These are phyloP conservation scores for Fusarium multiceps DNA, from an alignment of 2,329 filamentous ascomycete genomes.

Conservation along the genomic window DNA sequence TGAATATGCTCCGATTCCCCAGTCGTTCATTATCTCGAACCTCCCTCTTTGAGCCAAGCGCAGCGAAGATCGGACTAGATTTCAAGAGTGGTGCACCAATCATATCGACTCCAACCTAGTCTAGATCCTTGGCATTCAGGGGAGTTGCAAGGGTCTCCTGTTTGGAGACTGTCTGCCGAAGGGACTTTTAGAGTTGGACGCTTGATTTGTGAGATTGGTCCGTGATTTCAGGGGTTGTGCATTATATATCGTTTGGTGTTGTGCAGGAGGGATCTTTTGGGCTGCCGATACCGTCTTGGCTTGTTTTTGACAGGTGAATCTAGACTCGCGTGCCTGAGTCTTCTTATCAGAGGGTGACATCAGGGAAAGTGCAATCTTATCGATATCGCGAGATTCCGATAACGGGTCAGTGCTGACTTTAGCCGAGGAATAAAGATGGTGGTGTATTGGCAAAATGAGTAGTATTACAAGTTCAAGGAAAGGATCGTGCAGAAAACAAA, in stretches of 20 bases:
- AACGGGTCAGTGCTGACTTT: not conserved
- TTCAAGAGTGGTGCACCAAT: not conserved
- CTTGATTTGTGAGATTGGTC: not conserved
- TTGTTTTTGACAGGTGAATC: not conserved
- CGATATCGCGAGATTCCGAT: not conserved
- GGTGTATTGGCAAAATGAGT: not conserved
- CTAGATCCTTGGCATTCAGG: constrained; percentile 16
- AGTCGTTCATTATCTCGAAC: constrained; percentile 12
- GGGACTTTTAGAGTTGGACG: not conserved
- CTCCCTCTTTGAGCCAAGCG: constrained; percentile 16
- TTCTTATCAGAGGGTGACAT: not conserved
- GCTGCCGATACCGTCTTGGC: constrained; percentile 10
- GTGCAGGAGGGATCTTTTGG: not conserved
- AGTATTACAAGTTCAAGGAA: not conserved
- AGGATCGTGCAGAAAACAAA: not conserved
- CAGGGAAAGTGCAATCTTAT: not conserved
- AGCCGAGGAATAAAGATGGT: not conserved
- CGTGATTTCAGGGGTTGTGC: constrained; percentile 2
- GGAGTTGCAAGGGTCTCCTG: not conserved
- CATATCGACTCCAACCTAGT: not conserved
- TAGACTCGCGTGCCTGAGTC: not conserved
- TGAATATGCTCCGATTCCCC: constrained; percentile 2
- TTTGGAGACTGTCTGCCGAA: not conserved
- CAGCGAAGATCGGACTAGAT: constrained; percentile 14
- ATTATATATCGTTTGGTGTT: not conserved